A percentile compares a stretch with the other conserved stretches of the same genome.
Evolutionary conservation across 2,329 filamentous ascomycete genomes (phyloP).

Genomic region (Bipolaris victoriae): DNA sequence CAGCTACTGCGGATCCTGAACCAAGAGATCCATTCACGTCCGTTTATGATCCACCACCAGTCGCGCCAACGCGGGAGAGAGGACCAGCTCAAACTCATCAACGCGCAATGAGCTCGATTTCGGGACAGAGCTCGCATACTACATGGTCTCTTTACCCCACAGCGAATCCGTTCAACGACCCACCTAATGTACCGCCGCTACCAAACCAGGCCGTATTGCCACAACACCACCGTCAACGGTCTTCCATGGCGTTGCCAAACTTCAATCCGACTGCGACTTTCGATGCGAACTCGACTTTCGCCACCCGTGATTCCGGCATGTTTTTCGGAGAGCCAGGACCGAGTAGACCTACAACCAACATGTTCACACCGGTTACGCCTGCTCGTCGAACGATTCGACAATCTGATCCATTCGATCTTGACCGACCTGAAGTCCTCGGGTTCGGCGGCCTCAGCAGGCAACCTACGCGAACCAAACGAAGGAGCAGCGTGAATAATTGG

Average conservation of each 20-base stretch:
- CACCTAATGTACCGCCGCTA: conserved; percentile 29
- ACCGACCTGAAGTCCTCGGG: conserved; percentile 48
- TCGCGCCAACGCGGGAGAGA: conserved; percentile 34
- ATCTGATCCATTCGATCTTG: conserved; percentile 51
- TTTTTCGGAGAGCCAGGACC: conserved; percentile 47
- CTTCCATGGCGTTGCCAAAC: conserved; percentile 31
- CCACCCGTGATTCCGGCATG: conserved; percentile 35
- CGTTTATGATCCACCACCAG: conserved; percentile 34
- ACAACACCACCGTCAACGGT: conserved; percentile 27
- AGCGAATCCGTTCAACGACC: conserved; percentile 37
- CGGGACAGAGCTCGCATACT: conserved; percentile 40
- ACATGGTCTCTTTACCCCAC: conserved; percentile 36
- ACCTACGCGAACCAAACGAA: conserved; percentile 33
- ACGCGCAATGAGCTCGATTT: conserved; percentile 38
- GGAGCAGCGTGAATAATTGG: conserved; percentile 42
- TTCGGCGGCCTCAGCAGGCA: conserved; percentile 40
- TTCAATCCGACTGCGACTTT: conserved; percentile 18
- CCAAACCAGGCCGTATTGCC: conserved; percentile 33
- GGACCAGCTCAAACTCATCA: conserved; percentile 30
- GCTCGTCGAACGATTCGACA: conserved; percentile 41
- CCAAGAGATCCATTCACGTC: conserved; percentile 42
- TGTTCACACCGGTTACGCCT: conserved; percentile 27
- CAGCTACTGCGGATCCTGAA: conserved; percentile 25
- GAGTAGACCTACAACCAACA: conserved; percentile 38
- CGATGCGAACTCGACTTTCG: conserved; percentile 30